Evolutionary conservation across 768 basidiomycete species (phyloP).

Genomic region (Stropharia rugosoannulata): DNA sequence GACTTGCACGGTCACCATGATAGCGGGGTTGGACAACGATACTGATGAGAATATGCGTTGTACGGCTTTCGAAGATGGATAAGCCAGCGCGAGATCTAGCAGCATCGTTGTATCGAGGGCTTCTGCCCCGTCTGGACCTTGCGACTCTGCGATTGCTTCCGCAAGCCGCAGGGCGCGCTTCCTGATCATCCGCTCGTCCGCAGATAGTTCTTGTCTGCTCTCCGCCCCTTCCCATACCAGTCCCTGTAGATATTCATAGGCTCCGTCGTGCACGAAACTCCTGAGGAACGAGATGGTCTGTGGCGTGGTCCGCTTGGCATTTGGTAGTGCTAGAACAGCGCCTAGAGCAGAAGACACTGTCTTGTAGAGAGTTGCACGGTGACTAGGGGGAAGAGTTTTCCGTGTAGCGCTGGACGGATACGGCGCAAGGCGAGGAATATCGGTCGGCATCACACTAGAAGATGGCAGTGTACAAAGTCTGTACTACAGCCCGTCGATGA

Average conservation of each 20-base stretch:
- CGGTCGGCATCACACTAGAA: constrained; percentile 10
- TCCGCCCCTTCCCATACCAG: constrained; percentile 53
- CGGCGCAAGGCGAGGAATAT: constrained; percentile 30
- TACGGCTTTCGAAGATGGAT: constrained; percentile 42
- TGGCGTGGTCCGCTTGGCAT: constrained; percentile 42
- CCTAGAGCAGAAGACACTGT: constrained; percentile 47
- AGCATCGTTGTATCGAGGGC: constrained; percentile 53
- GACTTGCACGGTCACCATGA: constrained; percentile 31
- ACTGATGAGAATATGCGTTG: constrained; percentile 44
- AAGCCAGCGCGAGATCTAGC: constrained; percentile 63
- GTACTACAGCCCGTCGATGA: too few species aligned
- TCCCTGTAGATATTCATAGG: constrained; percentile 48
- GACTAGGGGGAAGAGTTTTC: constrained; percentile 50
- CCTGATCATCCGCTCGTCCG: constrained; percentile 44
- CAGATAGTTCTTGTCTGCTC: constrained; percentile 17
- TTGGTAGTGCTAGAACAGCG: constrained; percentile 46
- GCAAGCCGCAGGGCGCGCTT: constrained; percentile 54
- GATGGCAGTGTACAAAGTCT: too few species aligned
- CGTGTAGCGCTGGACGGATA: constrained; percentile 55
- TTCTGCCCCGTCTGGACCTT: neutral
- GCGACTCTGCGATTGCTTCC: constrained; percentile 42
- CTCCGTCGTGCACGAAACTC: constrained; percentile 57
- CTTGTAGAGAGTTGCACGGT: constrained; percentile 46
- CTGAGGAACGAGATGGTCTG: constrained; percentile 49
- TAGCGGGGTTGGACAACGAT: constrained; percentile 27